Evolutionary conservation across 1,139 yeast species (phyloP).

Genomic region (Nakaseomyces uthaithaninus): DNA sequence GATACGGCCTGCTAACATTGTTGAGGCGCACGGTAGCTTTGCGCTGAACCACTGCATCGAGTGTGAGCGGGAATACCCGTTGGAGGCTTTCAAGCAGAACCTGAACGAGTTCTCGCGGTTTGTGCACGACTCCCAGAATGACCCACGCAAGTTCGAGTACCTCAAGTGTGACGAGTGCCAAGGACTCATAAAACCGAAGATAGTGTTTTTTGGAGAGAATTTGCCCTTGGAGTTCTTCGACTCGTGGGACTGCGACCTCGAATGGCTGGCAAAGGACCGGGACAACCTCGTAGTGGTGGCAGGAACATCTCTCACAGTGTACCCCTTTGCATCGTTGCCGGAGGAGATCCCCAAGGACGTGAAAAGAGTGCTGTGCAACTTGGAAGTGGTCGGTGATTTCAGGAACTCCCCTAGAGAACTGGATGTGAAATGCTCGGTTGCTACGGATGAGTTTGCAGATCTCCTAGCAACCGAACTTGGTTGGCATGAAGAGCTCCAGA

Average conservation of each 20-base stretch:
- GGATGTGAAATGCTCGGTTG: slow-evolving; percentile 54
- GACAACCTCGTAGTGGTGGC: slow-evolving; percentile 66
- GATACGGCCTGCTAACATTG: slow-evolving; percentile 49
- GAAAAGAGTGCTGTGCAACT: slow-evolving; percentile 62
- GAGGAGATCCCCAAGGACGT: slow-evolving; percentile 45
- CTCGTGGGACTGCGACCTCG: slow-evolving; percentile 55
- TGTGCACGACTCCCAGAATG: slow-evolving; percentile 11
- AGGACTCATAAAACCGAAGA: slow-evolving; percentile 84
- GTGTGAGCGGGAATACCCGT: slow-evolving; percentile 51
- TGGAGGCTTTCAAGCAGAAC: slow-evolving; percentile 41
- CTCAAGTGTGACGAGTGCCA: slow-evolving; percentile 50
- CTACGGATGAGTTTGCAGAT: slow-evolving; percentile 57
- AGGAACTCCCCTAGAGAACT: slow-evolving; percentile 40
- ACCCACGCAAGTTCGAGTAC: slow-evolving; percentile 31
- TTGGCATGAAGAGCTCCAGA: slow-evolving; percentile 50
- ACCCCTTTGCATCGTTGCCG: slow-evolving; percentile 83
- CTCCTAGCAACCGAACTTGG: slow-evolving; percentile 48
- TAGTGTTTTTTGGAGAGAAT: slow-evolving; percentile 86
- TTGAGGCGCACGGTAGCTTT: slow-evolving; percentile 95
- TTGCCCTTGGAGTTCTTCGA: slow-evolving; percentile 64
- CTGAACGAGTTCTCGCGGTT: slow-evolving; percentile 28
- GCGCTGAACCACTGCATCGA: slow-evolving; percentile 76
- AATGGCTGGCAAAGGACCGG: slow-evolving; percentile 16
- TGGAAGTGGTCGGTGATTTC: slow-evolving; percentile 72
- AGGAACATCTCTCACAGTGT: slow-evolving; percentile 83